A percentile compares a stretch with the other conserved stretches of the same genome.
phyloP scores from a whole-genome alignment of 148 eudicot genomes.

The Diospyros kaki region DNA sequence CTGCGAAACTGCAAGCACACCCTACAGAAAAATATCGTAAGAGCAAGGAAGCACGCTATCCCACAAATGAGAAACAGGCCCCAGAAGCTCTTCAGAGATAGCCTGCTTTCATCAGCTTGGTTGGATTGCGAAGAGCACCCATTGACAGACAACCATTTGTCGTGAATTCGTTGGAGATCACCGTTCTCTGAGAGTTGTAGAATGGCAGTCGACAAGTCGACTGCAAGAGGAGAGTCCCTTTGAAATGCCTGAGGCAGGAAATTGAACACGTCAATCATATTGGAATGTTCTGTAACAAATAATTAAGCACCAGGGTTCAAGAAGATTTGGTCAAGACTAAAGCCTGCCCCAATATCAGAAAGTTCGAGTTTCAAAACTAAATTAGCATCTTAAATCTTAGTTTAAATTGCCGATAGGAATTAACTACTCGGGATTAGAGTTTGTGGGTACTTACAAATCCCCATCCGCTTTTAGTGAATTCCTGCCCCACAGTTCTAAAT shows the following conservation, averaged over 20 bases:
- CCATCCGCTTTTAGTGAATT: constrained; percentile 85
- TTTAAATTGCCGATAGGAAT: background rate
- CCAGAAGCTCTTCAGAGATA: constrained; percentile 86
- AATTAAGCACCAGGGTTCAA: no score
- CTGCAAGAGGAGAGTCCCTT: constrained; percentile 74
- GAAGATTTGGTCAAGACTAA: background rate
- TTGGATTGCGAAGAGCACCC: constrained; percentile 39
- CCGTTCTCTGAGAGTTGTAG: constrained; percentile 79
- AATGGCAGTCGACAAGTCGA: constrained; percentile 69
- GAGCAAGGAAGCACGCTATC: constrained; percentile 55
- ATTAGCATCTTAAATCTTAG: background rate
- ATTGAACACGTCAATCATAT: background rate
- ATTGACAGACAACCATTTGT: constrained; percentile 61
- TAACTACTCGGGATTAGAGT: background rate
- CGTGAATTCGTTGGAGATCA: constrained; percentile 66
- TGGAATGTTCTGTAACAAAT: background rate
- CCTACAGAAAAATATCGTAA: constrained; percentile 47
- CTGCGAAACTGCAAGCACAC: constrained; percentile 55
- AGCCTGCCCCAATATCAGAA: background rate
- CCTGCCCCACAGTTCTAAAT: constrained; percentile 65
- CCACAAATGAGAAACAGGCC: constrained; percentile 86
- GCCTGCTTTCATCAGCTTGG: constrained; percentile 39
- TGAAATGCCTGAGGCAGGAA: constrained; percentile 53
- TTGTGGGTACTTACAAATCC: constrained; percentile 74
- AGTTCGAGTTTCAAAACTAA: background rate